Conservation (phyloP, 305 asterid species). For the Petunia hybrid region DNA sequence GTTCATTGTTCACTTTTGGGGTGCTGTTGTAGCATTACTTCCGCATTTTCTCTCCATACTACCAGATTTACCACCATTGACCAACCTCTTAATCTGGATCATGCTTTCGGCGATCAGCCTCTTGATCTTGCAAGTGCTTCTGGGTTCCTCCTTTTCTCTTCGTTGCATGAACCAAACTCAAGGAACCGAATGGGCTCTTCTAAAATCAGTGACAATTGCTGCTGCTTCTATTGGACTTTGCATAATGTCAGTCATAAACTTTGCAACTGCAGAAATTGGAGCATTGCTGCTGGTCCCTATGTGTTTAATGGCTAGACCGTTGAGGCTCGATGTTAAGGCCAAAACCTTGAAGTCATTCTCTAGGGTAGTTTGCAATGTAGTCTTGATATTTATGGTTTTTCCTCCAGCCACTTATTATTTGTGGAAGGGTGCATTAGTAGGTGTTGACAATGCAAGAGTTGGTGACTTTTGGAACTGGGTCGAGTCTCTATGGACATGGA, state of each 20-base stretch:
- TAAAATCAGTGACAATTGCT: constrained; percentile 80
- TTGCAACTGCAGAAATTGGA: constrained; percentile 92
- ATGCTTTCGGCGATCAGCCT: constrained; percentile 56
- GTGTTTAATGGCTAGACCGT: constrained; percentile 75
- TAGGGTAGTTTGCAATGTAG: constrained; percentile 54
- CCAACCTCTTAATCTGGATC: constrained; percentile 62
- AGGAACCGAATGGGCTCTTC: constrained; percentile 65
- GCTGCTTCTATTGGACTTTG: constrained; percentile 83
- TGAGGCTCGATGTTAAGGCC: constrained; percentile 49
- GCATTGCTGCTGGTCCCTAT: constrained; percentile 86
- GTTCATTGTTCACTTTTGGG: constrained; percentile 76
- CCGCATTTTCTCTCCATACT: constrained; percentile 63
- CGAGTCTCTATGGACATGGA: constrained; percentile 92
- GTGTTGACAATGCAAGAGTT: constrained; percentile 53
- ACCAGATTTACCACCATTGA: constrained; percentile 56
- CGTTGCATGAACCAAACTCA: constrained; percentile 36
- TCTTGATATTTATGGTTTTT: constrained; percentile 57
- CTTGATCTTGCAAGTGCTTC: constrained; percentile 46
- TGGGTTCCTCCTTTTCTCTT: constrained; percentile 45
- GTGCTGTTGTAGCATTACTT: constrained; percentile 68
- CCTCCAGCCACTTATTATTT: constrained; percentile 64
- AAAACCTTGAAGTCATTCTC: constrained; percentile 44
- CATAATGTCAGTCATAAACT: constrained; percentile 91
- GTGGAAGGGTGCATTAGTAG: constrained; percentile 62
- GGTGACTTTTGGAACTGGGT: constrained; percentile 89